phyloP scores from a whole-genome alignment of 1,284 basidiomycete species.

The Schizopora paradoxa region DNA sequence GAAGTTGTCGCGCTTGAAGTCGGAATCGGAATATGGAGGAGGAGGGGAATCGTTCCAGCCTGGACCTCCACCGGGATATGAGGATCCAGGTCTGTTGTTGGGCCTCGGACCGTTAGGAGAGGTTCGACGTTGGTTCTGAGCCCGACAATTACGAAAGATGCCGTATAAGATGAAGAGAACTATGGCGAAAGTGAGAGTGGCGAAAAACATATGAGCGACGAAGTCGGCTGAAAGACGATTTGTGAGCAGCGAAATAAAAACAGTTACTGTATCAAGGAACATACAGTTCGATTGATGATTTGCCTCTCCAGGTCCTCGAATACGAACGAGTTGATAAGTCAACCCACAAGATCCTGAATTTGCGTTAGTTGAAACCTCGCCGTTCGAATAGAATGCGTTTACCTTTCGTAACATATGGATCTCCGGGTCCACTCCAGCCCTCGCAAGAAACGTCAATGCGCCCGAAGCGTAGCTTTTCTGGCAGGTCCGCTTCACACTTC shows the following conservation, averaged over 20 bases:
- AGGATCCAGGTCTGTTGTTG: neutral
- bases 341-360: conserved; percentile 73
- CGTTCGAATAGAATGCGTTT: conserved; percentile 17
- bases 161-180: conserved; percentile 52
- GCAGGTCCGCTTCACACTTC: conserved; percentile 87
- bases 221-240: conserved; percentile 12
- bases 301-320: conserved; percentile 39
- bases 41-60: conserved; percentile 8
- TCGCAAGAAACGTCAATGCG: conserved; percentile 83
- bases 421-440: conserved; percentile 77
- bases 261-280: conserved; percentile 12
- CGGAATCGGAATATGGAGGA: conserved; percentile 8
- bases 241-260: conserved; percentile 10
- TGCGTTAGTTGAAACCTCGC: neutral
- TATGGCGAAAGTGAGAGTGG: conserved; percentile 49
- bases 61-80: neutral
- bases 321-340: conserved; percentile 70
- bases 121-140: conserved; percentile 4
- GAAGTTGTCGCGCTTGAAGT: neutral
- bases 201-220: conserved; percentile 36
- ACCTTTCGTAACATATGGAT: conserved; percentile 84
- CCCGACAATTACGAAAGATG: conserved; percentile 30
- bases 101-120: neutral
- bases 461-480: conserved; percentile 74
- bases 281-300: conserved; percentile 22